Percentiles rank a stretch among this genome's conserved stretches.
These are phyloP conservation scores for Suillus subalutaceus DNA, from an alignment of 768 basidiomycete species.

Conservation along the genomic window DNA sequence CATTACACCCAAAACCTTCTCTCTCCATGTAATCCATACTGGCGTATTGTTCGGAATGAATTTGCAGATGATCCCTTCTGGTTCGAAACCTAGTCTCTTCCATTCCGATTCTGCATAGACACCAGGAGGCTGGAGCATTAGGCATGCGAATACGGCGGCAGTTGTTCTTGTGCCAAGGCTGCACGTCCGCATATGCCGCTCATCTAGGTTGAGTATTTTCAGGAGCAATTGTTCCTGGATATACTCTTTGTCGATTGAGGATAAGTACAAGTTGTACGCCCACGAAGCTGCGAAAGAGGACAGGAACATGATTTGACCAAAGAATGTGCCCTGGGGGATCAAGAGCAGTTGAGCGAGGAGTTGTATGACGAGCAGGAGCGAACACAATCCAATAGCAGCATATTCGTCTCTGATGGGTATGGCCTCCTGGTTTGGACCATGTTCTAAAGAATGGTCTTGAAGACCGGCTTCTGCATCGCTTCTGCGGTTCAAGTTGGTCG, in stretches of 20 bases:
- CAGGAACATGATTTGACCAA: conserved; percentile 40
- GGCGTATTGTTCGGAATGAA: conserved; percentile 14
- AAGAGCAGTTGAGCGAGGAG: conserved; percentile 38
- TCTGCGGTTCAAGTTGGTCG: conserved; percentile 13
- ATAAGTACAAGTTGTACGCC: conserved; percentile 34
- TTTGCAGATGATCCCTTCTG: conserved; percentile 6
- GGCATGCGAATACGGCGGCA: conserved; percentile 10
- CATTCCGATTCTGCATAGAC: neutral
- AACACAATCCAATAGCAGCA: conserved; percentile 27
- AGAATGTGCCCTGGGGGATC: conserved; percentile 36
- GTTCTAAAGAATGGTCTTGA: neutral
- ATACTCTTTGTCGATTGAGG: conserved; percentile 32
- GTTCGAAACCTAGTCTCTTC: neutral
- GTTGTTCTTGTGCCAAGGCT: conserved; percentile 12
- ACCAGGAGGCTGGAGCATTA: conserved; percentile 7
- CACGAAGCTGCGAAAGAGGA: conserved; percentile 35
- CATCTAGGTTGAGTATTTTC: neutral
- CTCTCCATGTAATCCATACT: conserved; percentile 10
- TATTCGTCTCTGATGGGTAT: conserved; percentile 14
- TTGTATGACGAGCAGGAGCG: conserved; percentile 35
- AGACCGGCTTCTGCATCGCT: neutral
- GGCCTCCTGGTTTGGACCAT: neutral
- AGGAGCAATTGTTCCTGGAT: conserved; percentile 24
- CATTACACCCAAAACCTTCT: neutral
- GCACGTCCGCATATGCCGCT: conserved; percentile 7